Base-by-base conservation (phyloP, 306 rosid genomes). In the Lagenaria siceraria region DNA sequence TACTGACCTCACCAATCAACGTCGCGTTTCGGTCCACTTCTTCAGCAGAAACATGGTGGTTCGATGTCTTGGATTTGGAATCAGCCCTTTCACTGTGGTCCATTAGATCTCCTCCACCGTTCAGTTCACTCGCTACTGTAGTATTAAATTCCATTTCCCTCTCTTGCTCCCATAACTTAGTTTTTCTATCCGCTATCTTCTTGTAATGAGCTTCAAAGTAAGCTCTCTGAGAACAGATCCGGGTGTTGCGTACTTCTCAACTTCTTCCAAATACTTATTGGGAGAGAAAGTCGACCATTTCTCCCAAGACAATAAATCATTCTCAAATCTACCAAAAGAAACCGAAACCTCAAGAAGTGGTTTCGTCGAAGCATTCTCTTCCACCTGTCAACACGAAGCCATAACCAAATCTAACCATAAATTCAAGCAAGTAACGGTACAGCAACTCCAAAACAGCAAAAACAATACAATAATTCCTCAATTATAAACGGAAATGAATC, bases 151-250 rank as follows among this genome's bases (percentile, higher is more conserved):
- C 88, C 63, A 51, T 46, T 68, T 82, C 89, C 86, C 82, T 92
- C 88, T 89, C 91, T 51, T 82, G 87, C 69, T 87, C 97, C 78
- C 84, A 54, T 83, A 95, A 78, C 85, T 89, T 92, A 13, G 93
- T 94, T 83, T 88, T 95, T 36, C 86, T 75, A 77, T 97, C 96
- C n/a, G 98, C 98, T 52, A 95, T 83, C 89, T 83, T 92, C 91
- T 89, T 95, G 92, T 90, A 92, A 86, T 89, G 98, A 2, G 98
- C 97, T 85, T 95, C 98, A 63, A 95, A 95, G 79, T 90, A 95
- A 21, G 98, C 98, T 84, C 81, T 89, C 87, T 90, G 90, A 19
- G 98, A 51, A 95, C 98, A 29, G 97, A 95, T 81, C 98, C 98
- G 25, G 98, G 97, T 0, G 96, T 92, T 15, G 98, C 97, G 68